Evolutionary conservation across 2,329 filamentous ascomycete genomes (phyloP), one percentile per base, ranked within the genome.

Genomic region (Hirsutella minnesotensis): DNA sequence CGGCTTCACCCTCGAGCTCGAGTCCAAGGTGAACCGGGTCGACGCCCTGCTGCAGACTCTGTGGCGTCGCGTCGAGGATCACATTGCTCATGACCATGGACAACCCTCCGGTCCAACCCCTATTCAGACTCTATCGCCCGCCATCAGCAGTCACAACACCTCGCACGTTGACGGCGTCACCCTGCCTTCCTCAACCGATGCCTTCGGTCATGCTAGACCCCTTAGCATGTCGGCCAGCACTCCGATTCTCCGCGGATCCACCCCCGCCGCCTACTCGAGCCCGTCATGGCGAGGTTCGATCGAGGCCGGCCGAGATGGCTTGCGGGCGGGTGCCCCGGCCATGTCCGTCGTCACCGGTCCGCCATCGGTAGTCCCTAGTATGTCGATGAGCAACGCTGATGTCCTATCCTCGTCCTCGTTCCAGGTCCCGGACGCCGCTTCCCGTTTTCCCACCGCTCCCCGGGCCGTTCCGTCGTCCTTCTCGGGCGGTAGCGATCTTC

Each of bases 1-100:
- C 51, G 78, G 77, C 37, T 79, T 79, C 57, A 75, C 75, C 13
- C 64, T 76, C 40, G 77, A 81, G 59, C 67, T 81, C 5, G 77
- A 71, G 50, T 62, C 63, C 40, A 79, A 68, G 59, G 72, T 60
- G 54, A 76, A 65, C 59, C 69, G 57, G 54, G 73, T 79, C 44
- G 66, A 77, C 47, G 64, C 64, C 0, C 49, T 67, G 10, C 51
- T 68, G 18, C 64, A 67, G 38, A 63, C 60, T 0, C 51, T 67
- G 3, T 66, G 66, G 2, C 61, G 66, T 10, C 61, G 62, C 36
- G 63, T 66, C 4, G 64, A 66, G 47, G 61, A 66, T 15, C 64
- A 67, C 49, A 66, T 67, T 30, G 53, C 58, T 16, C 52, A 60
- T 34, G 60, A 60, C 20, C 62, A 61, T 5, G 12, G 12, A 7